A percentile compares a stretch with the other conserved stretches of the same genome.
These are phyloP conservation scores for Neoascochyta sp. DNA, from an alignment of 2,329 filamentous ascomycete species.

Conservation along the genomic window DNA sequence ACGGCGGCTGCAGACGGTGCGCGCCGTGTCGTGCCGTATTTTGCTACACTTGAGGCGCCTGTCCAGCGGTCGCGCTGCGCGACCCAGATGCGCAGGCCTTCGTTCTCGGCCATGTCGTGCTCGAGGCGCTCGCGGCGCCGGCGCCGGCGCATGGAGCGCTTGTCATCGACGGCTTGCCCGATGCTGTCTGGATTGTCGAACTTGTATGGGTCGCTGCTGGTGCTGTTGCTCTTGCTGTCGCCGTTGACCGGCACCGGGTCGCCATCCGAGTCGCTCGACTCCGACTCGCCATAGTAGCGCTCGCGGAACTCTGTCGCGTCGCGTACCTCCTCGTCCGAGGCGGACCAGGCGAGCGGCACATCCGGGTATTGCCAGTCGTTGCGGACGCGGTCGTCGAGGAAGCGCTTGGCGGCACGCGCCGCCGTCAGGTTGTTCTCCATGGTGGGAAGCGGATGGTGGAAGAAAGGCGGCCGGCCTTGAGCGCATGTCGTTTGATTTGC, in stretches of 20 bases:
- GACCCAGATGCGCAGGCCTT: conserved; percentile 75
- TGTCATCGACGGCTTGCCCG: conserved; percentile 35
- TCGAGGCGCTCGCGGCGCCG: conserved; percentile 38
- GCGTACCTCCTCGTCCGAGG: conserved; percentile 34
- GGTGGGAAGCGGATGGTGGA: too few species aligned
- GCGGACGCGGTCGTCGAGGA: conserved; percentile 42
- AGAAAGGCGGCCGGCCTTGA: too few species aligned
- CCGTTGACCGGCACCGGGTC: conserved; percentile 13
- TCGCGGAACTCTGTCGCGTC: conserved; percentile 40
- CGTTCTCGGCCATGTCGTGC: conserved; percentile 63
- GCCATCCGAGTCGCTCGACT: conserved; percentile 17
- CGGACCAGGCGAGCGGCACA: conserved; percentile 27
- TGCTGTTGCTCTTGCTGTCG: conserved; percentile 21
- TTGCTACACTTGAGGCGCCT: conserved; percentile 57
- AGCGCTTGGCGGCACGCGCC: conserved; percentile 41
- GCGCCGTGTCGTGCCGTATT: conserved; percentile 13
- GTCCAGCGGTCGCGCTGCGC: conserved; percentile 81
- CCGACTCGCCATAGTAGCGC: conserved; percentile 42
- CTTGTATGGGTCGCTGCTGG: conserved; percentile 33
- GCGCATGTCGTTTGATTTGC: too few species aligned
- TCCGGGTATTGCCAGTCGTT: conserved; percentile 47
- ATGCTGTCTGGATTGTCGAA: conserved; percentile 48
- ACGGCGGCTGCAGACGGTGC: conserved; percentile 2
- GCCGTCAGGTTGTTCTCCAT: conserved; percentile 44
- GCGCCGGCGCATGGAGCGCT: conserved; percentile 32